Conservation (phyloP, 495 filamentous ascomycete genomes). For the Apodospora peruviana region DNA sequence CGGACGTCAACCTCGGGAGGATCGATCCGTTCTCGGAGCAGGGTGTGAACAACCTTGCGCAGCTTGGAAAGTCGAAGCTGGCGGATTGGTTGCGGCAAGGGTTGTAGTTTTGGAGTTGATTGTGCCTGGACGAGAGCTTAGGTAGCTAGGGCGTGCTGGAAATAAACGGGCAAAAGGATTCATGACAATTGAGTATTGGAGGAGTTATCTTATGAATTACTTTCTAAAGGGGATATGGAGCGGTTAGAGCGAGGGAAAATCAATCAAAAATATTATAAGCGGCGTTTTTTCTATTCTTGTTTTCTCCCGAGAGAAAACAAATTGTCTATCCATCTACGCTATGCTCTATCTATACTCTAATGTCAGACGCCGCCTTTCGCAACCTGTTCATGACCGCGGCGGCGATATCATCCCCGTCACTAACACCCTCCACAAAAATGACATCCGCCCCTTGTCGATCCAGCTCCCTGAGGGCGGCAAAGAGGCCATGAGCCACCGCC, state of each 20-base stretch:
- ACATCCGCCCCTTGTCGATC: conserved; percentile 73
- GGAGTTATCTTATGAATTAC: neutral
- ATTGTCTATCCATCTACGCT: conserved; percentile 1
- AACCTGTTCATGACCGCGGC: conserved; percentile 95
- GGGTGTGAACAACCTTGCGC: conserved; percentile 89
- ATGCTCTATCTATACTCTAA: conserved; percentile 31
- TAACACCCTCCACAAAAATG: conserved; percentile 88
- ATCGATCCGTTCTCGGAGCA: conserved; percentile 90
- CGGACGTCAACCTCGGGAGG: conserved; percentile 84
- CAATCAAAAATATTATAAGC: too few relatives aligned
- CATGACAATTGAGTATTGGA: neutral
- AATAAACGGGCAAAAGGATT: neutral
- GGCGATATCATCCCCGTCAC: conserved; percentile 76
- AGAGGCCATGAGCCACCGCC: conserved; percentile 77
- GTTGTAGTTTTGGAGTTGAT: conserved; percentile 31
- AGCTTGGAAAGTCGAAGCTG: conserved; percentile 89
- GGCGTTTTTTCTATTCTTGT: neutral
- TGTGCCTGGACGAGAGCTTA: neutral
- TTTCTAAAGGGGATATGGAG: too few relatives aligned
- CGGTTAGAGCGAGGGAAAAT: too few relatives aligned
- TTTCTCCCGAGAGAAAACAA: neutral
- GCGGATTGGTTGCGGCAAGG: conserved; percentile 86
- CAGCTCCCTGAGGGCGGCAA: conserved; percentile 79
- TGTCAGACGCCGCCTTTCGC: conserved; percentile 73
- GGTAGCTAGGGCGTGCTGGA: neutral